phyloP scores from a whole-genome alignment of 768 basidiomycete species.

The Hygrophorus russula region DNA sequence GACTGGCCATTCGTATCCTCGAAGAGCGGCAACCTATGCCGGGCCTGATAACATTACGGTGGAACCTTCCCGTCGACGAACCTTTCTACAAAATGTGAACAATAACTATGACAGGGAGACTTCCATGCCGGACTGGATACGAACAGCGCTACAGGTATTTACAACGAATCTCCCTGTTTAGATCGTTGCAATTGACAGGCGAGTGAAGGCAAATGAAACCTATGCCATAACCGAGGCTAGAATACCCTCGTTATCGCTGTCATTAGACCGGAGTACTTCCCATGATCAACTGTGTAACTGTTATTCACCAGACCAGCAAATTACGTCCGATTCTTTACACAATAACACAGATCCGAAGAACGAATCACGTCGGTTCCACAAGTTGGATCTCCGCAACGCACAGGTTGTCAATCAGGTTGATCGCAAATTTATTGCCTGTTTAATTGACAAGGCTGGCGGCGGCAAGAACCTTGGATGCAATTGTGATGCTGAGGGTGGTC shows the following conservation, averaged over 20 bases:
- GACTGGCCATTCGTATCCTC: constrained; percentile 55
- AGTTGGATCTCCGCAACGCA: constrained; percentile 44
- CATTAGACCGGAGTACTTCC: background rate
- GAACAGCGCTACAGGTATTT: constrained; percentile 44
- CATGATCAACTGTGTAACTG: constrained; percentile 2
- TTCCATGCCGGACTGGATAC: constrained; percentile 52
- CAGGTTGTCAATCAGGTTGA: constrained; percentile 78
- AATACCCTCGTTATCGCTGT: constrained; percentile 6
- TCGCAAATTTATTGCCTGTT: constrained; percentile 80
- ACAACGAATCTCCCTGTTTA: constrained; percentile 8
- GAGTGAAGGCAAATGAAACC: constrained; percentile 39
- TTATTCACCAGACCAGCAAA: background rate
- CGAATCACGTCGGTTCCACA: constrained; percentile 30
- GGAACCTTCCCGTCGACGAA: constrained; percentile 7
- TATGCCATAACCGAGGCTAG: constrained; percentile 26
- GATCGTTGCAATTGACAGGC: background rate
- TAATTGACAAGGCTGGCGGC: constrained; percentile 22
- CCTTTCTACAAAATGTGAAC: background rate
- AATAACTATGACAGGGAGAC: constrained; percentile 7
- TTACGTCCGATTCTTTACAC: constrained; percentile 8
- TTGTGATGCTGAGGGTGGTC: constrained; percentile 9
- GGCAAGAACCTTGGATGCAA: constrained; percentile 9
- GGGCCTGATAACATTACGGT: constrained; percentile 1
- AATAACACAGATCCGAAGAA: constrained; percentile 7
- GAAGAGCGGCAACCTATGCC: constrained; percentile 10